phyloP scores from a whole-genome alignment of 768 basidiomycete species.

The Mycena indigotica region DNA sequence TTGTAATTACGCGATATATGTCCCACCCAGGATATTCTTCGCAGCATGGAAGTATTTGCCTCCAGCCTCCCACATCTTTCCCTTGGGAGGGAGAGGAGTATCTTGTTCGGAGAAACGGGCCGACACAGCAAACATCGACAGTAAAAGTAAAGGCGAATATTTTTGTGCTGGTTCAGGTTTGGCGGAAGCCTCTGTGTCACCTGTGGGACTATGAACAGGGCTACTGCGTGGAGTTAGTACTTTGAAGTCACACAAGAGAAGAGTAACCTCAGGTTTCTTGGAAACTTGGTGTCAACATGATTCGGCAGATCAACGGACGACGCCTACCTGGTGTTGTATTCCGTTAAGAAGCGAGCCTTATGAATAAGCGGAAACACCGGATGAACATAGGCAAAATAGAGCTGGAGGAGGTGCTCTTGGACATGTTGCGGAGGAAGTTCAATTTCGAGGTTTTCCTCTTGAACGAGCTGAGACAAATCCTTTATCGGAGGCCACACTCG shows the following conservation, averaged over 20 bases:
- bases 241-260: too few species aligned
- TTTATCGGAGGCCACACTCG: conserved; percentile 70
- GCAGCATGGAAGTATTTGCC: conserved; percentile 66
- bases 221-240: conserved; percentile 3
- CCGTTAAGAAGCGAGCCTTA: conserved; percentile 65
- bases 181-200: conserved; percentile 35
- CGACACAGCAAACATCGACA: conserved; percentile 82
- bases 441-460: conserved; percentile 47
- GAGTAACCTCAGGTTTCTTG: conserved; percentile 15
- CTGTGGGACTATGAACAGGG: conserved; percentile 30
- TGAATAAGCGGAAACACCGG: conserved; percentile 83
- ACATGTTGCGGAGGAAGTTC: conserved; percentile 60
- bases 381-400: conserved; percentile 85
- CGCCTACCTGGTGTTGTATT: conserved; percentile 57
- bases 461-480: conserved; percentile 39
- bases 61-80: conserved; percentile 74
- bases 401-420: conserved; percentile 68
- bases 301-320: not conserved
- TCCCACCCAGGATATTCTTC: conserved; percentile 62
- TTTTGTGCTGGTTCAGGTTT: conserved; percentile 62
- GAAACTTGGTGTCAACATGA: not conserved
- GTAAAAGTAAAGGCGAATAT: conserved; percentile 67
- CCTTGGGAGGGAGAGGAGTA: conserved; percentile 45
- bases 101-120: conserved; percentile 67
- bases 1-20: not conserved